Base-by-base conservation (phyloP, 352 stramenopile genomes). In the Phytophthora hybrid region DNA sequence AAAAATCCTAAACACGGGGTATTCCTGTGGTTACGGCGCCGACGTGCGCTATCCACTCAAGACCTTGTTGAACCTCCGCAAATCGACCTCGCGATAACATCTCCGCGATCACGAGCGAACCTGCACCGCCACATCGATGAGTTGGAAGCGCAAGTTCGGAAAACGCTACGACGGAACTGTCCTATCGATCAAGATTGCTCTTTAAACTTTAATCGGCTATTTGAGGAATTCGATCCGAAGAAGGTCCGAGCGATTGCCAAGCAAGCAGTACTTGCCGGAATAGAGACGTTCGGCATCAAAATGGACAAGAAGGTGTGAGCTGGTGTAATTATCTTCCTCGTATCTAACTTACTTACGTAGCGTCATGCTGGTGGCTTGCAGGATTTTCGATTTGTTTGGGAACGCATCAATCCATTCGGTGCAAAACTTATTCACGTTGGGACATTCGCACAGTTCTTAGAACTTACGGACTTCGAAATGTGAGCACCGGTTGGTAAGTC, bases 401-500 rank as follows among this genome's bases (percentile, higher is more conserved):
- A 93, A 14, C 77, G 88, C 19, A 92, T 95, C 34, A 93, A 92
- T 59, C 84, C 87, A 14, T 80, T 81, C 37, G 76, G 54, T 13
- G 79, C 78, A 37, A 93, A 91, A 64, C 59, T 84, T 13, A 79
- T 95, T 46, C 78, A 93, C 37, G 80, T 84, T 8, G 71, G 70
- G 13, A 71, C 74, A 16, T 92, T 95, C 68, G 69, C 73, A 21
- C 73, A 80, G n/a, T 95, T 94, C 63, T 63, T 95, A 18, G 81
- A 93, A 55, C 79, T 93, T 46, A 95, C 86, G 1, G 88, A 93
- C 59, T 86, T 82, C 7, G 88, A 95, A 66, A 90, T 95, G 88
- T 94, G 77, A 59, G 82, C 66, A 10, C 18, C 37, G n/a, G 19
- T 4, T 16, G 19, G 21, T 47, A n/a, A 58, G 19, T 19, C 8